Evolutionary conservation across 1,284 basidiomycete species (phyloP).

Genomic region (Amylostereum areolatum): DNA sequence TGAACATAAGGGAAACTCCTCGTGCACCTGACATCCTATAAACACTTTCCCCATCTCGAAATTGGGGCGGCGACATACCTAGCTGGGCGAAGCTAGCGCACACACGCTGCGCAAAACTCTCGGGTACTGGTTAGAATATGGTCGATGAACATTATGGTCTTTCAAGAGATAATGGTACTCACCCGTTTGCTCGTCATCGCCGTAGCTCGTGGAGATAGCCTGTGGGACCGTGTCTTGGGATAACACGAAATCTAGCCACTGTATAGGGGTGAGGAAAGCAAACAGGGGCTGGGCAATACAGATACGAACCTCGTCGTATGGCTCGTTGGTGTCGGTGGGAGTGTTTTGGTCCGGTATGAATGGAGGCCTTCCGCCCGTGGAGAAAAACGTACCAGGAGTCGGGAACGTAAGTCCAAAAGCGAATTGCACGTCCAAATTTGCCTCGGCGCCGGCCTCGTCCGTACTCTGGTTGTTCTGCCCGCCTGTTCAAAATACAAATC

Average conservation of each 20-base stretch:
- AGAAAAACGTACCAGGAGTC: constrained; percentile 47
- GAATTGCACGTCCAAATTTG: constrained; percentile 67
- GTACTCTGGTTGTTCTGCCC: constrained; percentile 58
- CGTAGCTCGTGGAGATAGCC: constrained; percentile 60
- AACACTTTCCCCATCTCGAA: neutral
- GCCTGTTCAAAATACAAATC: constrained; percentile 22
- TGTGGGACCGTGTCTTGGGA: constrained; percentile 36
- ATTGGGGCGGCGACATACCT: constrained; percentile 27
- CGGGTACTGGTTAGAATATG: constrained; percentile 40
- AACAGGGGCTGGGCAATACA: neutral
- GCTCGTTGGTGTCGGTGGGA: constrained; percentile 53
- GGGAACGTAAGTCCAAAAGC: constrained; percentile 54
- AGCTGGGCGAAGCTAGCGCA: constrained; percentile 63
- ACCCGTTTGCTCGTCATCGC: constrained; percentile 66
- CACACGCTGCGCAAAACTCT: constrained; percentile 52
- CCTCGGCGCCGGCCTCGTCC: constrained; percentile 54
- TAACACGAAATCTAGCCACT: constrained; percentile 55
- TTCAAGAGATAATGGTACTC: constrained; percentile 1
- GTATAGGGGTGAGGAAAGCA: neutral
- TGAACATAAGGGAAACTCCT: constrained; percentile 57
- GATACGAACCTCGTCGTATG: constrained; percentile 43
- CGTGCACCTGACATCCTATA: constrained; percentile 39
- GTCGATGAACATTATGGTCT: too few relatives aligned
- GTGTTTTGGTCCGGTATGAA: constrained; percentile 42
- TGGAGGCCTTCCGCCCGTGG: constrained; percentile 56